Evolutionary conservation across 2,329 filamentous ascomycete species (phyloP), one percentile per base, ranked within the genome.

Genomic region (Arthrobotrys sinensis): DNA sequence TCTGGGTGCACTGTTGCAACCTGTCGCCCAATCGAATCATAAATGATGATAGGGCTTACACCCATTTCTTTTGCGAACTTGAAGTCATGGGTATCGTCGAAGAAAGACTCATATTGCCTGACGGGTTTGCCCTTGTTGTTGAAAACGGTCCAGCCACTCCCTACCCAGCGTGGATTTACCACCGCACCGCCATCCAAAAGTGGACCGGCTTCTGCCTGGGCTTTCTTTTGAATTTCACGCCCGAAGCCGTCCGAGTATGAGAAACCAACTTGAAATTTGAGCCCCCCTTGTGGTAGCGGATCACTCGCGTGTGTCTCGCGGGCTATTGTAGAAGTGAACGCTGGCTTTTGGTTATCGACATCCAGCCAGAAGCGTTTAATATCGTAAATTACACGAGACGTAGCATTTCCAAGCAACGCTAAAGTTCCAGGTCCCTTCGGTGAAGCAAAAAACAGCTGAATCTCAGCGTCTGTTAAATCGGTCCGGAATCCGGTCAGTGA

Each of bases 121-220:
- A 82, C 67, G 10, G 80, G 52, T 0, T 63, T 68, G 48, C 77
- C 78, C 28, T 82, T 82, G 72, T 82, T 82, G 72, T 82, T 81
- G 64, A 52, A 72, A 43, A 82, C 71, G 0, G 57, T 60, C 80
- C 81, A 82, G 8, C 77, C 77, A 64, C 66, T 80, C 16, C 50
- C 57, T 7, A 80, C 48, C 81, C 81, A 82, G 4, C 34, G 24
- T 52, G 52, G 34, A n/a, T 28, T 60, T 7, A 60, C n/a, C 6
- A 43, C 16, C 8, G 12, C 28, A 1, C 63, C 57, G 21, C 57
- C 36, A 12, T 21, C 55, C 11, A 21, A 7, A 4, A 34, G 19
- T 24, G 24, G 12, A 16, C 43, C 62, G 14, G 28, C 14, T 16
- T 53, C 34, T 12, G 43, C 55, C 8, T 48, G 70, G 0, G 34